A percentile compares a stretch with the other conserved stretches of the same genome.
phyloP scores from a whole-genome alignment of 306 rosid genomes.

The Argentina anserina region DNA sequence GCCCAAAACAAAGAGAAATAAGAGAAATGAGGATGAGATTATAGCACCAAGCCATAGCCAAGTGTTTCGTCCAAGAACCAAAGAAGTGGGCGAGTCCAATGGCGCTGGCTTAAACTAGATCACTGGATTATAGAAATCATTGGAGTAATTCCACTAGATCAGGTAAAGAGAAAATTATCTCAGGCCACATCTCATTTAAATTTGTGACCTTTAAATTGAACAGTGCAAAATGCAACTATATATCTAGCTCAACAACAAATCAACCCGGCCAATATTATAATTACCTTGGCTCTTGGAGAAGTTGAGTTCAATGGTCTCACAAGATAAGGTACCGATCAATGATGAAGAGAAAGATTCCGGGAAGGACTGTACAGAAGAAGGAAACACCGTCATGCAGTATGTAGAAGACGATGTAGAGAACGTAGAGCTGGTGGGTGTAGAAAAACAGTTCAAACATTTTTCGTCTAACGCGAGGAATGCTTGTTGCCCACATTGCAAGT shows the following conservation, averaged over 20 bases:
- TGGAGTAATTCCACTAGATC: slow-evolving; percentile 64
- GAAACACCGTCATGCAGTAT: slow-evolving; percentile 50
- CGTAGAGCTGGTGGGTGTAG: slow-evolving; percentile 66
- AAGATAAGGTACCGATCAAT: slow-evolving; percentile 59
- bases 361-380: slow-evolving; percentile 51
- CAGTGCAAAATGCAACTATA: neutral
- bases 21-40: slow-evolving; percentile 38
- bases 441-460: slow-evolving; percentile 69
- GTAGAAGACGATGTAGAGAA: slow-evolving; percentile 53
- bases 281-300: slow-evolving; percentile 56
- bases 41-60: slow-evolving; percentile 42
- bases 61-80: slow-evolving; percentile 31
- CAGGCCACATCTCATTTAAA: neutral
- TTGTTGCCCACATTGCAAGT: slow-evolving; percentile 51
- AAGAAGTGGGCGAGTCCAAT: slow-evolving; percentile 31
- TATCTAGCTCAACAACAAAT: neutral
- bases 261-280: neutral
- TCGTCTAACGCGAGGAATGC: slow-evolving; percentile 39
- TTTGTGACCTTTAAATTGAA: no score
- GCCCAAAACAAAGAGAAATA: slow-evolving; percentile 39
- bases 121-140: slow-evolving; percentile 62
- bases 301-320: slow-evolving; percentile 47
- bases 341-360: slow-evolving; percentile 65
- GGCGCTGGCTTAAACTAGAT: slow-evolving; percentile 38
- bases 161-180: neutral